These are phyloP conservation scores for Fusarium metavorans DNA, from an alignment of 2,329 filamentous ascomycete species.

Conservation along the genomic window DNA sequence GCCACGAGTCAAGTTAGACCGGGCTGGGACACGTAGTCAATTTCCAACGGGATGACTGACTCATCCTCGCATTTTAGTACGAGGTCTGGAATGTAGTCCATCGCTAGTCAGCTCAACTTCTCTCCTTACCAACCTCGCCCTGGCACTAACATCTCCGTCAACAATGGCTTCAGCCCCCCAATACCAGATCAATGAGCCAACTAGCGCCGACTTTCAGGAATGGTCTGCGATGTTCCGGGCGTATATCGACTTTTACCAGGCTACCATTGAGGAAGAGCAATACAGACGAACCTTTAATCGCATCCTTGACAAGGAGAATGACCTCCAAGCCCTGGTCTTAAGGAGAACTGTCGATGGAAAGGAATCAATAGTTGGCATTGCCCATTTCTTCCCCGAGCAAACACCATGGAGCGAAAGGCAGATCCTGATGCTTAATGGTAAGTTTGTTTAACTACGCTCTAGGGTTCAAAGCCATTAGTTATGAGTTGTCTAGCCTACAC, in stretches of 20 bases:
- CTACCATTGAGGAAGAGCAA: constrained; percentile 25
- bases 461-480: not conserved
- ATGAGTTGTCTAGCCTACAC: not conserved
- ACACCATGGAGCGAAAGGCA: constrained; percentile 33
- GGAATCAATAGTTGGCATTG: constrained; percentile 12
- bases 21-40: not conserved
- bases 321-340: constrained; percentile 15
- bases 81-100: not conserved
- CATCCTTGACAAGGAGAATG: constrained; percentile 21
- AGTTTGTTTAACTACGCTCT: not conserved
- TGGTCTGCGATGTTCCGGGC: constrained; percentile 23
- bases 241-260: constrained; percentile 28
- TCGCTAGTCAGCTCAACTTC: not conserved
- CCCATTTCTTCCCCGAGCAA: constrained; percentile 36
- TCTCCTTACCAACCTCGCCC: not conserved
- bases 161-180: constrained; percentile 7
- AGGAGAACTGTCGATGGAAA: not conserved
- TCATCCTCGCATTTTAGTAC: not conserved
- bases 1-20: not conserved
- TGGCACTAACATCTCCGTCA: not conserved
- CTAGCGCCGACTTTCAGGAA: constrained; percentile 13
- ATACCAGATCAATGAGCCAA: constrained; percentile 19
- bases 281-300: constrained; percentile 24
- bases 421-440: constrained; percentile 29
- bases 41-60: not conserved